Evolutionary conservation across 2,329 filamentous ascomycete species (phyloP), one percentile per base, ranked within the genome.

Genomic region (Ophiosphaerella herpotricha): DNA sequence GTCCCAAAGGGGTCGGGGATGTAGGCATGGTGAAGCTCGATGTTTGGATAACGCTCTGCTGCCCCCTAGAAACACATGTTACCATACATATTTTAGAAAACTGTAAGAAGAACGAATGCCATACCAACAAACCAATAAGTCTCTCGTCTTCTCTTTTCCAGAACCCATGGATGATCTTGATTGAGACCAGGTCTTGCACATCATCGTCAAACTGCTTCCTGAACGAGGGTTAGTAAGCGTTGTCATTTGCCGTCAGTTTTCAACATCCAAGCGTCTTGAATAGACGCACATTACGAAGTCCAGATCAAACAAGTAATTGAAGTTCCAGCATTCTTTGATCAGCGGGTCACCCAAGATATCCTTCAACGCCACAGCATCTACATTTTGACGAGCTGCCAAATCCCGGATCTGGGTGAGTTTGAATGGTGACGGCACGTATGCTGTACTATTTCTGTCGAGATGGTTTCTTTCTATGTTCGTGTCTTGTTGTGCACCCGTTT

Each of bases 1-100:
- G 91, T 96, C 2, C 91, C 91, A 66, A 91, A 95, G 57, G 86
- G 84, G 66, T 93, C 89, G 0, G 90, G 88, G 82, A 96, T 88
- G 52, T 85, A 90, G 0, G 91, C 90, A 13, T 82, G 78, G 53
- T 91, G 85, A 1, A 91, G 78, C 18, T 84, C 78, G 18, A 94
- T 82, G 66, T 94, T 93, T 2, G 78, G 66, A 64, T 87, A 85
- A 12, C 78, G 77, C 12, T 78, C 69, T 41, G 86, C 86, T 60
- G 83, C 78, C 67, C 85, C 78, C 86, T 91, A 46, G 5, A 61
- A 7, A 29, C 26, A 13, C 26, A 8, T 23, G 31, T 67, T 42
- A 61, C 54, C 39, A 31, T 33, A 12, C 21, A 1, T 13, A 7
- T 11, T 12, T 2, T 40, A 11, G 16, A 5, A 23, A 7, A 4